A percentile compares a stretch with the other conserved stretches of the same genome.
Evolutionary conservation across 768 basidiomycete species (phyloP).

Genomic region (Kwoniella sp.): DNA sequence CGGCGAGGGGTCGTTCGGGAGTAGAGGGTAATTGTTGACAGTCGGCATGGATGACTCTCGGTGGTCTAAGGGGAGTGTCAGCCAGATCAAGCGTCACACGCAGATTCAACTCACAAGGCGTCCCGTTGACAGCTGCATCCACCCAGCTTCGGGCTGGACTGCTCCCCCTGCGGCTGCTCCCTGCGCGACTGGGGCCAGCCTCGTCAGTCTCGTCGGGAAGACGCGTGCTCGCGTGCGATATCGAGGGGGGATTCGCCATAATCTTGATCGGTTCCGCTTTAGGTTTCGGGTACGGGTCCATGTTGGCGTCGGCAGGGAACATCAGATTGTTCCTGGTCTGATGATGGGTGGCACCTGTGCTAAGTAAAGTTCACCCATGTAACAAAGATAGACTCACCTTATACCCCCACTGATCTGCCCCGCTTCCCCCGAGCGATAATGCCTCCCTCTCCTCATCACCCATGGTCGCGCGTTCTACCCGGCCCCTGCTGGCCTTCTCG

Average conservation of each 20-base stretch:
- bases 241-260: slow-evolving; percentile 50
- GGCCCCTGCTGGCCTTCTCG: slow-evolving; percentile 18
- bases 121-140: slow-evolving; percentile 86
- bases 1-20: slow-evolving; percentile 81
- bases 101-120: slow-evolving; percentile 64
- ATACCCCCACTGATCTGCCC: slow-evolving; percentile 45
- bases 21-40: slow-evolving; percentile 63
- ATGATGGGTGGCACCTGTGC: slow-evolving; percentile 2
- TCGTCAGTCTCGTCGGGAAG: slow-evolving; percentile 61
- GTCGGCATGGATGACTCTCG: slow-evolving; percentile 53
- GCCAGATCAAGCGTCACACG: not conserved
- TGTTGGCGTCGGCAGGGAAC: slow-evolving; percentile 89
- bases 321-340: slow-evolving; percentile 91
- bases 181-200: slow-evolving; percentile 32
- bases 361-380: not conserved
- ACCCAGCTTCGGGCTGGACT: slow-evolving; percentile 89
- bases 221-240: slow-evolving; percentile 77
- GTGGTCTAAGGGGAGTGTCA: slow-evolving; percentile 55
- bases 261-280: slow-evolving; percentile 1
- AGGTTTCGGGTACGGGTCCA: slow-evolving; percentile 62
- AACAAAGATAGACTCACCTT: slow-evolving; percentile 31
- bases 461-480: slow-evolving; percentile 33
- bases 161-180: slow-evolving; percentile 53
- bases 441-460: slow-evolving; percentile 28
- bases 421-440: slow-evolving; percentile 28